phyloP scores from a whole-genome alignment of 2,329 filamentous ascomycete species.

The Acephala macrosclerotiorum region DNA sequence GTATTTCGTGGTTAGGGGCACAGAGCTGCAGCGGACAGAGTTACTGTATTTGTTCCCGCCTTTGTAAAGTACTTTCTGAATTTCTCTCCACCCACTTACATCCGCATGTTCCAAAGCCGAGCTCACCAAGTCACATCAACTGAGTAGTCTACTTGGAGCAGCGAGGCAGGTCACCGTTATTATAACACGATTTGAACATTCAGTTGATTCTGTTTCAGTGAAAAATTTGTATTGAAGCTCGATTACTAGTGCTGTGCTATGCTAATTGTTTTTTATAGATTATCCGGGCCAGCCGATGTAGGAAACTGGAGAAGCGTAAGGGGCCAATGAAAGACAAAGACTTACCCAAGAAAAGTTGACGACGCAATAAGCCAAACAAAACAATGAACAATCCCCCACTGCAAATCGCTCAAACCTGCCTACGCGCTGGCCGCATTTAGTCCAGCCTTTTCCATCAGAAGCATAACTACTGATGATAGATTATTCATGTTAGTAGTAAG shows the following conservation, averaged over 20 bases:
- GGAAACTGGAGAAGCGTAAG: not conserved
- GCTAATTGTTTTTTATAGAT: constrained; percentile 12
- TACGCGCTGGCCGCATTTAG: not conserved
- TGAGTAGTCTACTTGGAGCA: too few relatives aligned
- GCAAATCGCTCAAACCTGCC: not conserved
- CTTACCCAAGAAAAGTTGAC: not conserved
- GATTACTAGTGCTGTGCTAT: constrained; percentile 13
- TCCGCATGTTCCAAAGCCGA: not conserved
- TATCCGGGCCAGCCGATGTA: constrained; percentile 8
- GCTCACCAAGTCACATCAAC: too few relatives aligned
- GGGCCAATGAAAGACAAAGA: not conserved
- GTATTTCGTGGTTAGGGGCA: too few relatives aligned
- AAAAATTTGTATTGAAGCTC: constrained; percentile 5
- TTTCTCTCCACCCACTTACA: not conserved
- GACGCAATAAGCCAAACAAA: constrained; percentile 5
- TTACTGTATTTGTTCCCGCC: not conserved
- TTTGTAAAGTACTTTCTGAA: not conserved
- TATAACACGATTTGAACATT: too few relatives aligned
- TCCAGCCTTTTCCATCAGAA: not conserved
- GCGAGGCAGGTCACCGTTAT: too few relatives aligned
- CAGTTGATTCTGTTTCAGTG: not conserved
- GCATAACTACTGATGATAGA: not conserved
- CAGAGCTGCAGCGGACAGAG: not conserved
- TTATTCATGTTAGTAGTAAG: not conserved
- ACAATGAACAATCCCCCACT: not conserved